Evolutionary conservation across 75 land plant species (phyloP), one percentile per base, ranked within the genome.

Genomic region (Adiantum capillusveneris): DNA sequence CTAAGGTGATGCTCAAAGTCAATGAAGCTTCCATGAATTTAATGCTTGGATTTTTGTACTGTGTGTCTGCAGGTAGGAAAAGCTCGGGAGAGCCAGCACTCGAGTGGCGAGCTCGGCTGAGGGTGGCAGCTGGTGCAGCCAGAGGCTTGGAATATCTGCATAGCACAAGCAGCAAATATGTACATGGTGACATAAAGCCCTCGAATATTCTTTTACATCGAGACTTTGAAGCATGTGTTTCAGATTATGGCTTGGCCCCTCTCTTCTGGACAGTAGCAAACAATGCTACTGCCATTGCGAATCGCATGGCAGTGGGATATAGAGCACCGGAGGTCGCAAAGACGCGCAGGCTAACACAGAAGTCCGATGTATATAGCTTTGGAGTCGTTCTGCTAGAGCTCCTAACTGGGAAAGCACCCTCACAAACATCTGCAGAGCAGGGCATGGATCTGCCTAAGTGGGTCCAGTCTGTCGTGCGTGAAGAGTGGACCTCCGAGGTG

Each of bases 281-380:
- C 50, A 62, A 76, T 0, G 57, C 81, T 0, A 54, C 74, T 6
- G 44, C 78, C 31, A 41, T 76, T 20, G 74, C 95, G 19, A 59
- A 71, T 36, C 53, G 79, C 11, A 78, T 75, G 9, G 2, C 50
- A 21, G 72, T 79, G 1, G 95, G 95, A 30, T 89, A 89, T 53
- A 70, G 87, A 19, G 91, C 95, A 2, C 95, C 91, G 27, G 95
- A 89, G 71, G 91, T 89, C 29, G 50, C 50, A 18, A 81, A 80
- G 26, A 65, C 78, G 5, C 78, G 80, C 31, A 80, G 63, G 49
- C 66, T 83, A 25, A 80, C 91, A 11, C 90, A 86, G 39, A 86
- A 83, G 71, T 82, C 95, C 0, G 95, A 89, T 60, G 91, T 89
- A 18, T 89, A 78, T 65, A 86, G 91, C 77, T 89, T 82, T 48